These are phyloP conservation scores for Staphylotrichum tortipilum DNA, from an alignment of 495 filamentous ascomycete genomes.

Conservation along the genomic window DNA sequence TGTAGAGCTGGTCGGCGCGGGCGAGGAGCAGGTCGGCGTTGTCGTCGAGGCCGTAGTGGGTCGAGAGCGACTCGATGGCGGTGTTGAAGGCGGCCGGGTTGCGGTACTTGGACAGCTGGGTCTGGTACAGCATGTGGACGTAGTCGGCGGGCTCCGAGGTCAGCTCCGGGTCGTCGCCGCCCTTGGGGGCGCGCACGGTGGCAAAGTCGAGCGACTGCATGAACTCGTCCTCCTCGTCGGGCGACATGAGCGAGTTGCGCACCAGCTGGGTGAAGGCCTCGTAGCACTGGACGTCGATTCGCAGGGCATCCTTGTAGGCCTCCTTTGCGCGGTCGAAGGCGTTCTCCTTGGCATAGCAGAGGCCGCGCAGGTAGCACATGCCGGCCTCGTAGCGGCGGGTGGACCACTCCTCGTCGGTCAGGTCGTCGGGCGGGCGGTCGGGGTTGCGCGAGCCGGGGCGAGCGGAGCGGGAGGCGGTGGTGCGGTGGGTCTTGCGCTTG, in stretches of 20 bases:
- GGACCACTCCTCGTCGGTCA: slow-evolving; percentile 61
- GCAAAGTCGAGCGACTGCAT: slow-evolving; percentile 89
- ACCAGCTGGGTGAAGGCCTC: slow-evolving; percentile 97
- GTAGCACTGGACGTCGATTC: slow-evolving; percentile 96
- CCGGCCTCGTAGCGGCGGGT: slow-evolving; percentile 82
- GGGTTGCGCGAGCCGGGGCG: slow-evolving; percentile 38
- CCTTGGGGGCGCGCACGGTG: slow-evolving; percentile 48
- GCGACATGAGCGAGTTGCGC: slow-evolving; percentile 96
- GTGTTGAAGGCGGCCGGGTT: slow-evolving; percentile 72
- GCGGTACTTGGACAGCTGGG: slow-evolving; percentile 90
- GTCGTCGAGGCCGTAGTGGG: slow-evolving; percentile 77
- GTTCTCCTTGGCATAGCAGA: slow-evolving; percentile 96
- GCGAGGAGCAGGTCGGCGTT: slow-evolving; percentile 92
- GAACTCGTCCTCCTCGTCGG: slow-evolving; percentile 90
- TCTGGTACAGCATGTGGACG: slow-evolving; percentile 94
- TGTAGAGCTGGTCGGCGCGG: slow-evolving; percentile 86
- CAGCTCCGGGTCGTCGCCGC: slow-evolving; percentile 41
- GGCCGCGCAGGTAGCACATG: slow-evolving; percentile 91
- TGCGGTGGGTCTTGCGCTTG: slow-evolving; percentile 45
- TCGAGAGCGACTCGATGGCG: slow-evolving; percentile 84
- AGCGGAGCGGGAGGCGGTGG: slow-evolving; percentile 38
- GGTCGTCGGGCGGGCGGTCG: slow-evolving; percentile 39
- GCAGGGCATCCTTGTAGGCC: slow-evolving; percentile 93
- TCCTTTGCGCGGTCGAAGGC: slow-evolving; percentile 95
- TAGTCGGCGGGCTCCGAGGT: slow-evolving; percentile 83